These are phyloP conservation scores for Magnaporthiopsis incrustans DNA, from an alignment of 2,329 filamentous ascomycete species.

Conservation along the genomic window DNA sequence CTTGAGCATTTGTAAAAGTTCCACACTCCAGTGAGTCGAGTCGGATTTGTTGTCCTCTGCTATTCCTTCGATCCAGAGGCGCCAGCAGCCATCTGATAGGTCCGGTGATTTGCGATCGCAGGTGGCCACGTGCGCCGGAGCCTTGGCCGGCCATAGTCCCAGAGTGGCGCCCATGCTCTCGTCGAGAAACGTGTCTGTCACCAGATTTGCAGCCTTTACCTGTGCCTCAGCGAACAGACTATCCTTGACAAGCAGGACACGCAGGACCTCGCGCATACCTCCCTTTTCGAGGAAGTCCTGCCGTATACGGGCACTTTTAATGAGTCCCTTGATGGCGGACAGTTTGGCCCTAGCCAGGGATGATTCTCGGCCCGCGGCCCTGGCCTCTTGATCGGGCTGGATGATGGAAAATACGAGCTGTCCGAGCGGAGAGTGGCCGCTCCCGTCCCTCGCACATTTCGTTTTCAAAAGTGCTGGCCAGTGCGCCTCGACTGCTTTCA, in stretches of 20 bases:
- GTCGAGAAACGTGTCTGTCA: conserved; percentile 61
- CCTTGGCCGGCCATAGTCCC: conserved; percentile 47
- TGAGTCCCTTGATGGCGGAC: conserved; percentile 45
- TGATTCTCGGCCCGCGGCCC: conserved; percentile 9
- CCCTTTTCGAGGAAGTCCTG: conserved; percentile 44
- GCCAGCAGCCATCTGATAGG: conserved; percentile 43
- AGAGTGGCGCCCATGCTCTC: conserved; percentile 51
- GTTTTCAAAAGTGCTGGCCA: conserved; percentile 36
- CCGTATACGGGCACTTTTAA: conserved; percentile 45
- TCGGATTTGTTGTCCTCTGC: conserved; percentile 26
- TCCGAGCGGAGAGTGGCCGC: conserved; percentile 17
- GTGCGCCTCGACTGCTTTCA: conserved; percentile 39
- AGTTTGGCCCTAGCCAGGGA: conserved; percentile 31
- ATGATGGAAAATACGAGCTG: conserved; percentile 35
- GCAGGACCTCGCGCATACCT: conserved; percentile 47
- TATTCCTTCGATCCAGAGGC: conserved; percentile 36
- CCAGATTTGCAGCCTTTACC: conserved; percentile 47
- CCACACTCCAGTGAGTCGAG: conserved; percentile 32
- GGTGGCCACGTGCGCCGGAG: conserved; percentile 23
- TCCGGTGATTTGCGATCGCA: conserved; percentile 23
- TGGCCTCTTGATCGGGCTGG: conserved; percentile 5
- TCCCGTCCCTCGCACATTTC: conserved; percentile 23
- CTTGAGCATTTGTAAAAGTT: conserved; percentile 24
- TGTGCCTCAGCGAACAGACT: conserved; percentile 41
- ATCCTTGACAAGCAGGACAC: conserved; percentile 35